Conservation (phyloP, 768 basidiomycete genomes). For the Rhodotorula paludigena region DNA sequence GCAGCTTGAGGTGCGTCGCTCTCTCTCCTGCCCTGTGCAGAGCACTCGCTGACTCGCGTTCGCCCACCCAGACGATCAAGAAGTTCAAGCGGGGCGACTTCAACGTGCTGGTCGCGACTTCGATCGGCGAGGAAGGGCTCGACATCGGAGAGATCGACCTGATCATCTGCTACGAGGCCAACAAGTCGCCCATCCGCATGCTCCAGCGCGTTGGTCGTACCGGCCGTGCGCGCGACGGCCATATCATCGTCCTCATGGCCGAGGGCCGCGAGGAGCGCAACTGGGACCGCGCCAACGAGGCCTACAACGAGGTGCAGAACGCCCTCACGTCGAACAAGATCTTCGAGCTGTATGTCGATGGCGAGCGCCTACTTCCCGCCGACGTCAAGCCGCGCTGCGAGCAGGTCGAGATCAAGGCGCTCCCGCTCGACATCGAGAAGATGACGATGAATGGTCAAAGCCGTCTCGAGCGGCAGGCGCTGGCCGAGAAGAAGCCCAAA, state of each 20-base stretch:
- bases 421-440: conserved; percentile 18
- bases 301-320: conserved; percentile 82
- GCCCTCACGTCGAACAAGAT: conserved; percentile 72
- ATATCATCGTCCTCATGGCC: conserved; percentile 84
- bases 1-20: conserved; percentile 67
- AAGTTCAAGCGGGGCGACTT: conserved; percentile 80
- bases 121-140: conserved; percentile 94
- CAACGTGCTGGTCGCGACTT: conserved; percentile 91
- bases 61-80: conserved; percentile 62
- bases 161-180: conserved; percentile 92
- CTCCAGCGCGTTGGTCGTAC: conserved; percentile 94
- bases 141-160: conserved; percentile 97
- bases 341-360: conserved; percentile 89
- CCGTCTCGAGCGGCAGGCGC: conserved; percentile 14
- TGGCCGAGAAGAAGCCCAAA: conserved; percentile 33
- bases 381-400: conserved; percentile 53
- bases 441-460: conserved; percentile 37
- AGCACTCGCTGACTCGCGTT: background rate
- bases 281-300: conserved; percentile 77
- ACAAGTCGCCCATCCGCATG: conserved; percentile 94
- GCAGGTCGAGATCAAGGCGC: conserved; percentile 35
- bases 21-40: background rate
- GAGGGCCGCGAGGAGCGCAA: conserved; percentile 86
- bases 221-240: conserved; percentile 81
- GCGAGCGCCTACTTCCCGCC: conserved; percentile 74